Evolutionary conservation across 371 early-diverging fungal genomes (phyloP), one percentile per base, ranked within the genome.

Genomic region (Mucor indicus): DNA sequence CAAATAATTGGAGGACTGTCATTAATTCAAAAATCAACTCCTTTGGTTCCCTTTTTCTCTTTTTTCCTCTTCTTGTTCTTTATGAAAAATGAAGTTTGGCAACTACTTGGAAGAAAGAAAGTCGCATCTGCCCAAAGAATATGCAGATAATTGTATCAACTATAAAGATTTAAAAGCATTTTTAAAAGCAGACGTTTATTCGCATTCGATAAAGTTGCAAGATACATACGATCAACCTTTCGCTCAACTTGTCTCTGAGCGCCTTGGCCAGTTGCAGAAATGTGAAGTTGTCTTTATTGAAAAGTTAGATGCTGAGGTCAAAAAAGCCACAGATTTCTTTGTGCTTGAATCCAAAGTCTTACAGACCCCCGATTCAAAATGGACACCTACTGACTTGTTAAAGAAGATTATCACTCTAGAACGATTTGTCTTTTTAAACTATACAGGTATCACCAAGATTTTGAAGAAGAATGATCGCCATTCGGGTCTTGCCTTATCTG

Each of bases 381-480:
- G n/a, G n/a, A 27, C 45, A 12, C 21, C 43, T 17, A 30, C 59
- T n/a, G 58, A 62, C 12, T 38, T 74, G 4, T 55, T 83, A 35
- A 79, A 78, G 44, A 55, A 48, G 13, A 75, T 80, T 17, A 47
- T 79, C 35, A 67, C 62, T 30, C 65, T 83, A 19, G 83, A 84
- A 59, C 62, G 68, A 38, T 83, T 77, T 49, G 78, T 78, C 12
- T 77, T 81, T 37, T 63, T 84, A 31, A 84, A 83, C 55, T 83
- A 82, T 33, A 81, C 84, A 0, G 85, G 80, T 29, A 68, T 86
- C 47, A 72, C 71, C 44, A 82, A 84, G 59, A 84, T 83, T 27
- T 60, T 90, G 51, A 80, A 84, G 46, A 86, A 85, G 59, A 68
- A 79, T 67, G 81, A 85, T 69, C 65, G 87, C 46, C 80, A 79